Conservation (phyloP, 441 rosid species). For the Brassica balearica region DNA sequence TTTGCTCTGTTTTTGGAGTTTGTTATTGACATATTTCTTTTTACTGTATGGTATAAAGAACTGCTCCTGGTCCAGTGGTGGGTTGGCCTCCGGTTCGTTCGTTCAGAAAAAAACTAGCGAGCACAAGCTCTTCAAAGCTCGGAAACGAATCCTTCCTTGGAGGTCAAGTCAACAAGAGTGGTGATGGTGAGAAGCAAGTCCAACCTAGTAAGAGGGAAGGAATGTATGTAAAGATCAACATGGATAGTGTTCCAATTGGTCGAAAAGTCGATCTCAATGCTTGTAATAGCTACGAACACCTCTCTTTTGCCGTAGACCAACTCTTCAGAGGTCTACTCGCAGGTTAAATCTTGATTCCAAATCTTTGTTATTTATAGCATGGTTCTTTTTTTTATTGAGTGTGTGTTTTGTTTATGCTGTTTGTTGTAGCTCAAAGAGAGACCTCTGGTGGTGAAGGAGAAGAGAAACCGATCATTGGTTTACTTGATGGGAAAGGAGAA, state of each 20-base stretch:
- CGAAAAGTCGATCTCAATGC: constrained; percentile 87
- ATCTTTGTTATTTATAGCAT: background rate
- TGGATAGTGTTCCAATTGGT: constrained; percentile 94
- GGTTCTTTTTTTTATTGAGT: constrained; percentile 8
- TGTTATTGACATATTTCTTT: constrained; percentile 12
- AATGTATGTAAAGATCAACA: constrained; percentile 83
- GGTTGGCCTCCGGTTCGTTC: constrained; percentile 98
- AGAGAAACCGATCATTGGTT: constrained; percentile 44
- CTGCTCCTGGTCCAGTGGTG: constrained; percentile 86
- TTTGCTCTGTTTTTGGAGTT: constrained; percentile 15
- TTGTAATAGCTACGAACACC: constrained; percentile 71
- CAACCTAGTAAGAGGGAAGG: constrained; percentile 52
- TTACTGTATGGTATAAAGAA: constrained; percentile 45
- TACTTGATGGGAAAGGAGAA: constrained; percentile 52
- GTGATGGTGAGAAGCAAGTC: constrained; percentile 48
- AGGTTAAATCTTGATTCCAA: constrained; percentile 46
- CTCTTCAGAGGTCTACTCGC: constrained; percentile 90
- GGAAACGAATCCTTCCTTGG: constrained; percentile 42
- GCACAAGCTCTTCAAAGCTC: constrained; percentile 59
- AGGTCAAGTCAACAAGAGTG: constrained; percentile 46
- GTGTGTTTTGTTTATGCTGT: background rate
- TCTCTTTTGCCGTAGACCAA: constrained; percentile 76
- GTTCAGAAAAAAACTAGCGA: constrained; percentile 76
- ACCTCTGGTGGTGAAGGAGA: constrained; percentile 42
- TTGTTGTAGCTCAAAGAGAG: constrained; percentile 50